A percentile compares a stretch with the other conserved stretches of the same genome.
Conservation (phyloP, 176 grass and related monocot species). For the Oryza nivara region DNA sequence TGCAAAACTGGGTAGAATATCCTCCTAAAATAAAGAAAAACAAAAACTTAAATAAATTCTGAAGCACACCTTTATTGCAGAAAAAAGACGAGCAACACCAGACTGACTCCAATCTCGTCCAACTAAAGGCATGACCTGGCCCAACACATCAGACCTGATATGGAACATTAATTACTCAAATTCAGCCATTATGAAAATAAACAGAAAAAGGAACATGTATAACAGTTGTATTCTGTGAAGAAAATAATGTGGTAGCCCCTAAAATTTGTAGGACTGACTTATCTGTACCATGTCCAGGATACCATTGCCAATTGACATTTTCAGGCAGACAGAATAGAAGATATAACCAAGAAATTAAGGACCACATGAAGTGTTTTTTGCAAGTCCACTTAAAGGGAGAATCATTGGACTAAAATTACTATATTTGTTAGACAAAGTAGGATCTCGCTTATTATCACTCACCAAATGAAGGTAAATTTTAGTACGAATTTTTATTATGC, state of each 20-base stretch:
- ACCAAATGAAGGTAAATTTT: neutral
- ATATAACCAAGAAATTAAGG: slow-evolving; percentile 22
- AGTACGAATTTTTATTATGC: neutral
- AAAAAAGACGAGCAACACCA: slow-evolving; percentile 96
- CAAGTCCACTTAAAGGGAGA: slow-evolving; percentile 27
- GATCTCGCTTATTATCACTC: neutral
- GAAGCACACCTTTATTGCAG: slow-evolving; percentile 75
- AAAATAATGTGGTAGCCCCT: neutral
- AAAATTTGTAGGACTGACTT: slow-evolving; percentile 22
- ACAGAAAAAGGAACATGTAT: slow-evolving; percentile 6
- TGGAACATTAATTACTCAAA: slow-evolving; percentile 23
- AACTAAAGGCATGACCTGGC: slow-evolving; percentile 98
- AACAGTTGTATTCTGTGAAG: slow-evolving; percentile 3
- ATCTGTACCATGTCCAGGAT: slow-evolving; percentile 4
- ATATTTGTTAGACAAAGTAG: slow-evolving; percentile 23
- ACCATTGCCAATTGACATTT: slow-evolving; percentile 14
- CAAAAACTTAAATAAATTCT: neutral
- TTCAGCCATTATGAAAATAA: slow-evolving; percentile 11
- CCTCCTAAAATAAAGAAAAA: neutral
- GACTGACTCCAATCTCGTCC: slow-evolving; percentile 98
- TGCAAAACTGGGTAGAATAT: slow-evolving; percentile 25
- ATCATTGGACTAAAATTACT: neutral
- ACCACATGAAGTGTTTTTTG: neutral
- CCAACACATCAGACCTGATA: slow-evolving; percentile 93
- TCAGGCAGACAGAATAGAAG: neutral